A percentile compares a stretch with the other conserved stretches of the same genome.
phyloP scores from a whole-genome alignment of 176 grass and related monocot species.

The Ampelocalamus luodianensis region DNA sequence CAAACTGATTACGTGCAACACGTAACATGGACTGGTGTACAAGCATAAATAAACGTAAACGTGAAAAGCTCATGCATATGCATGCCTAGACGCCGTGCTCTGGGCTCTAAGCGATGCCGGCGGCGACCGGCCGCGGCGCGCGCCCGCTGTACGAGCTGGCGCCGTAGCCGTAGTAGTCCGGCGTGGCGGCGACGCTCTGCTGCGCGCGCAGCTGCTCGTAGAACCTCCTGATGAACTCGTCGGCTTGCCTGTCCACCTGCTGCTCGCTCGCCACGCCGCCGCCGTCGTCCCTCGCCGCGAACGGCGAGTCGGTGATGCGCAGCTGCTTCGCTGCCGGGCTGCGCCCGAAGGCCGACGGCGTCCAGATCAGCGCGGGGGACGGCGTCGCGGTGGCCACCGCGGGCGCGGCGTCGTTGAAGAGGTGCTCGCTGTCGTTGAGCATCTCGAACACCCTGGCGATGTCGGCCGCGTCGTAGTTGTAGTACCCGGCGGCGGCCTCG shows the following conservation, averaged over 20 bases:
- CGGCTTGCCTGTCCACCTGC: constrained; percentile 67
- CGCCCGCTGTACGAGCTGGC: constrained; percentile 26
- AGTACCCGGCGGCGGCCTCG: background rate
- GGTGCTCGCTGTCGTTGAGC: constrained; percentile 41
- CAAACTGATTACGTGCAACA: background rate
- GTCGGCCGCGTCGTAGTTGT: constrained; percentile 67
- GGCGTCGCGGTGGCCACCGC: constrained; percentile 10
- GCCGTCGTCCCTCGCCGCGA: constrained; percentile 5
- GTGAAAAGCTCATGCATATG: constrained; percentile 6
- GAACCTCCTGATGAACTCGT: constrained; percentile 74
- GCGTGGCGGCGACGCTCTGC: constrained; percentile 60
- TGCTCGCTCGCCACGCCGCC: background rate
- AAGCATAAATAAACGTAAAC: constrained; percentile 3
- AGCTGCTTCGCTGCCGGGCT: constrained; percentile 46
- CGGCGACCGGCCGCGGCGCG: background rate
- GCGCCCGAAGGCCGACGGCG: constrained; percentile 14
- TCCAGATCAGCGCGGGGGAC: constrained; percentile 30
- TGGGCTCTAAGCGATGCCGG: constrained; percentile 11
- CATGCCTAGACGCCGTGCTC: background rate
- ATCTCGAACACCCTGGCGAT: constrained; percentile 73
- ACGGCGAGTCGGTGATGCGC: constrained; percentile 62
- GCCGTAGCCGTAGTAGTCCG: constrained; percentile 43
- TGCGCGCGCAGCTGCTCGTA: constrained; percentile 84
- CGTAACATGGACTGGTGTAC: background rate
- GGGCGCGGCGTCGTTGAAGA: constrained; percentile 27